These are phyloP conservation scores for Patellifolia procumbens DNA, from an alignment of 179 eudicot genomes.

Conservation along the genomic window DNA sequence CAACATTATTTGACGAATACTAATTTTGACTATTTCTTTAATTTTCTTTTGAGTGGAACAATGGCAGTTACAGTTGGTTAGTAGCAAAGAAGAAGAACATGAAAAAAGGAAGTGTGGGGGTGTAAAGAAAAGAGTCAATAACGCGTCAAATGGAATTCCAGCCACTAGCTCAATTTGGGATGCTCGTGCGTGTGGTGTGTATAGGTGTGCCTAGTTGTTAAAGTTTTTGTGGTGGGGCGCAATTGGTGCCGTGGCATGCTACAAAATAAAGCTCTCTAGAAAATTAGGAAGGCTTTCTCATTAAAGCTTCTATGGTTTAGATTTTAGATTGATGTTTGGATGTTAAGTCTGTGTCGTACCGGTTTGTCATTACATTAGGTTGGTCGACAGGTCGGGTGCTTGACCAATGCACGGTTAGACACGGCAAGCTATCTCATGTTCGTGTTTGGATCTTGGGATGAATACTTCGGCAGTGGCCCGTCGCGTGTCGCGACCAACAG, in stretches of 20 bases:
- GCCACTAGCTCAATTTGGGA: background rate
- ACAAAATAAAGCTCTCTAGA: no score
- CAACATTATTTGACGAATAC: background rate
- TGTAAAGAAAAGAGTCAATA: background rate
- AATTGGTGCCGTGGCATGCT: slow-evolving; percentile 8
- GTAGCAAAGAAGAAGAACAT: background rate
- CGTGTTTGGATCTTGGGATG: no score
- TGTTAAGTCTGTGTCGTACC: no score
- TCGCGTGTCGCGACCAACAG: no score
- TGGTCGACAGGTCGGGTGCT: no score
- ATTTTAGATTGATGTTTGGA: no score
- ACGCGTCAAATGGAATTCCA: slow-evolving; percentile 6
- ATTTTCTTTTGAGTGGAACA: background rate
- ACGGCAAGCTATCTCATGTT: no score
- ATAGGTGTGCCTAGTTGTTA: slow-evolving; percentile 1
- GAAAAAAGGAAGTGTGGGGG: background rate
- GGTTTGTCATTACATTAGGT: no score
- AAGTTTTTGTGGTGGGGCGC: slow-evolving; percentile 1
- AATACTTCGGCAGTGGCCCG: no score
- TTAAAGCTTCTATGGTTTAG: no score
- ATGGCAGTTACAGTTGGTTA: background rate
- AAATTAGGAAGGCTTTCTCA: no score
- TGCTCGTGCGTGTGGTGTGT: background rate
- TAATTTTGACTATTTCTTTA: background rate
- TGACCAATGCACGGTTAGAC: no score